A percentile compares a stretch with the other conserved stretches of the same genome.
Conservation (phyloP, 1,284 basidiomycete species). For the Cystobasidium sp. region DNA sequence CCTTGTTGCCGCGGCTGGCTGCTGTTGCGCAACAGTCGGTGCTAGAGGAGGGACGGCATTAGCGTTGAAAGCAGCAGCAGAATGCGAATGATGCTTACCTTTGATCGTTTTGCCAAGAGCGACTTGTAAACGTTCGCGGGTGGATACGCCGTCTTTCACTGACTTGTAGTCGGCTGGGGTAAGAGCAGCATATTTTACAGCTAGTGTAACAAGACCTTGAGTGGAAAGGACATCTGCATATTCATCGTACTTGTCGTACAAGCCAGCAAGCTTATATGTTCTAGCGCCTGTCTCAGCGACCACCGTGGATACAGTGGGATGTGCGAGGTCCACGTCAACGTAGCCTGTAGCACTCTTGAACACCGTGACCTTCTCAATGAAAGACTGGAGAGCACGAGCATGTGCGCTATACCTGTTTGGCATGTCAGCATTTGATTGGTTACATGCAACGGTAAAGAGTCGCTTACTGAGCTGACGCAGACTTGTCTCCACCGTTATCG, state of each 20-base stretch:
- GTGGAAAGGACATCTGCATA: conserved; percentile 90
- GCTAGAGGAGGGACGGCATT: conserved; percentile 6
- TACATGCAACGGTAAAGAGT: no score
- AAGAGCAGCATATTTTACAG: conserved; percentile 76
- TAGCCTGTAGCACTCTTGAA: conserved; percentile 90
- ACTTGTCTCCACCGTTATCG: conserved; percentile 54
- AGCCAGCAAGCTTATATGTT: conserved; percentile 77
- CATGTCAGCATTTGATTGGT: conserved; percentile 55
- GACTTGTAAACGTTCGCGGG: conserved; percentile 32
- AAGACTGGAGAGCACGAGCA: conserved; percentile 85
- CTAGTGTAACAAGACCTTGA: conserved; percentile 85
- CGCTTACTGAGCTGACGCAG: conserved; percentile 57
- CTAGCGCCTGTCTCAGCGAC: conserved; percentile 64
- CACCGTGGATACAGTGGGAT: conserved; percentile 59
- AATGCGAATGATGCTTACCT: conserved; percentile 4
- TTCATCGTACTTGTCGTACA: conserved; percentile 94
- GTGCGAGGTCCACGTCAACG: conserved; percentile 74
- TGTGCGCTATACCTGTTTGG: conserved; percentile 72
- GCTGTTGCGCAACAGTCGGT: conserved; percentile 34
- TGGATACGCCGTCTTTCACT: conserved; percentile 26
- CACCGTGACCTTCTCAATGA: conserved; percentile 95
- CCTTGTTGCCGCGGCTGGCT: conserved; percentile 2
- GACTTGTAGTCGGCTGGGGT: conserved; percentile 74
- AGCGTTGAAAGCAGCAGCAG: no score
- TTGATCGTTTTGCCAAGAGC: conserved; percentile 27